Conservation (phyloP, 164 flowering plant genomes). For the Tetracentron sinense region DNA sequence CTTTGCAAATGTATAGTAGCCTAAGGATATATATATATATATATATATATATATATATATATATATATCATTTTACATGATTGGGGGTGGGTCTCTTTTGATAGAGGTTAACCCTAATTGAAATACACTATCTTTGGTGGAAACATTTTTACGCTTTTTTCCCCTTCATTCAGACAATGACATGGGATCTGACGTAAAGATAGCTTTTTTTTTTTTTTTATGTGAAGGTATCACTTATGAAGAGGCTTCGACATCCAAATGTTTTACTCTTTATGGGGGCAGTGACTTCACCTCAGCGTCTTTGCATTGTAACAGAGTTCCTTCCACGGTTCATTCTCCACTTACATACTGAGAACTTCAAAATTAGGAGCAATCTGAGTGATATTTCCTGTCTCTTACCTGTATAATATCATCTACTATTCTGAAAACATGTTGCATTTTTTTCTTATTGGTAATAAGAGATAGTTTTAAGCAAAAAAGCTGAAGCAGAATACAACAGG, state of each 20-base stretch:
- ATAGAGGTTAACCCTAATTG: too few species aligned
- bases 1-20: background rate
- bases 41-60: too few species aligned
- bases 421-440: background rate
- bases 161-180: too few species aligned
- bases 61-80: too few species aligned
- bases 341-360: constrained; percentile 10
- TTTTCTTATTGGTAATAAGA: too few species aligned
- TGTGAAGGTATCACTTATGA: constrained; percentile 89
- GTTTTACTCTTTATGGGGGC: constrained; percentile 98
- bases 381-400: constrained; percentile 3
- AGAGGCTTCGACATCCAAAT: constrained; percentile 95
- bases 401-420: constrained; percentile 6
- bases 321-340: constrained; percentile 75
- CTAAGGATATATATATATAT: too few species aligned
- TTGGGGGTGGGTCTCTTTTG: too few species aligned
- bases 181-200: too few species aligned
- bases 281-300: constrained; percentile 84
- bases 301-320: constrained; percentile 95
- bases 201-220: constrained; percentile 15
- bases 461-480: too few species aligned
- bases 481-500: too few species aligned
- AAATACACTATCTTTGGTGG: too few species aligned
- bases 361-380: constrained; percentile 3
- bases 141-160: too few species aligned